Evolutionary conservation across 2,329 filamentous ascomycete species (phyloP).

Genomic region (Elsinoe ampelina): DNA sequence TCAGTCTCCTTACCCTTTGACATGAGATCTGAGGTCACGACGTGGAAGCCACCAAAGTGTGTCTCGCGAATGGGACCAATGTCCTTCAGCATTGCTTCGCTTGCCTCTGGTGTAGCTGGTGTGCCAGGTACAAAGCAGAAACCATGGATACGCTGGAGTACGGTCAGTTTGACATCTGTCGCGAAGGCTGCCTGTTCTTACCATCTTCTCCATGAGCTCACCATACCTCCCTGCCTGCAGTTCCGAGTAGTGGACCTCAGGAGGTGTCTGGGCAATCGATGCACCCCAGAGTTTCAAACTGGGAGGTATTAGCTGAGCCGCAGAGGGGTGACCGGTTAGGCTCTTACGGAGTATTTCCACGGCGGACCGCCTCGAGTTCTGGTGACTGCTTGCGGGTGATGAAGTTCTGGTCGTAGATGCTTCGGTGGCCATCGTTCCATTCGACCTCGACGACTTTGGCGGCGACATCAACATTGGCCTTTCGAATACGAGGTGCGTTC

Average conservation of each 20-base stretch:
- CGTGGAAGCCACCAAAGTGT: constrained; percentile 76
- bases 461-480: constrained; percentile 9
- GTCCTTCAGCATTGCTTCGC: constrained; percentile 62
- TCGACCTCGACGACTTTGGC: constrained; percentile 13
- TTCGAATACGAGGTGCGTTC: neutral
- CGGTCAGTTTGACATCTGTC: neutral
- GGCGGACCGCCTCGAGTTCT: constrained; percentile 9
- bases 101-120: constrained; percentile 60
- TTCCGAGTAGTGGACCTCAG: constrained; percentile 21
- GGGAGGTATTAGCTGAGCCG: neutral
- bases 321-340: neutral
- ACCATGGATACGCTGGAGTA: constrained; percentile 47
- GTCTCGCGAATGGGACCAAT: constrained; percentile 84
- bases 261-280: constrained; percentile 21
- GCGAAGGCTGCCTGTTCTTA: neutral
- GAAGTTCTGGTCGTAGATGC: constrained; percentile 14
- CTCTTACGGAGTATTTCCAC: constrained; percentile 15
- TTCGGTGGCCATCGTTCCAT: constrained; percentile 17
- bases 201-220: constrained; percentile 21
- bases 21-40: constrained; percentile 82
- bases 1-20: constrained; percentile 44
- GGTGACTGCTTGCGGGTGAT: constrained; percentile 14
- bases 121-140: constrained; percentile 69
- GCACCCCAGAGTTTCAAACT: constrained; percentile 19
- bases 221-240: constrained; percentile 19